Conservation (phyloP, 306 rosid species). For the Acmispon strigosus region DNA sequence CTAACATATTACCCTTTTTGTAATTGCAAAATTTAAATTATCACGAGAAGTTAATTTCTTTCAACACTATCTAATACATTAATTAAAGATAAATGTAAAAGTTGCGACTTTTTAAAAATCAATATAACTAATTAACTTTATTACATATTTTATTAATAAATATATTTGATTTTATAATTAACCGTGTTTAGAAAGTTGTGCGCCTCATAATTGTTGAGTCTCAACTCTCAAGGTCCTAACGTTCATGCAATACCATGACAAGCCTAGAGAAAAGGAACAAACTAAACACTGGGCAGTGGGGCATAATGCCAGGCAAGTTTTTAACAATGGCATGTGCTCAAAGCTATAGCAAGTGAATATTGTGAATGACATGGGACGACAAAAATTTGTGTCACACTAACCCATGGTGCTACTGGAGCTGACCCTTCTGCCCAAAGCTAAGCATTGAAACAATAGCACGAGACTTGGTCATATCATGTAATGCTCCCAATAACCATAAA, state of each 20-base stretch:
- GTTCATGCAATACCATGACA: no score
- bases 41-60: no score
- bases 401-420: background rate
- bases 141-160: no score
- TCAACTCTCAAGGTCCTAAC: background rate
- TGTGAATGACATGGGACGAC: no score
- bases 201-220: background rate
- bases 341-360: no score
- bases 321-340: constrained; percentile 1
- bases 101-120: no score
- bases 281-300: constrained; percentile 1
- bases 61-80: no score
- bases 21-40: no score
- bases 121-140: no score
- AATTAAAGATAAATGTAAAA: no score
- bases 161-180: no score
- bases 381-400: background rate
- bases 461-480: background rate
- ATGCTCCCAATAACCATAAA: background rate
- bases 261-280: background rate
- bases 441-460: background rate
- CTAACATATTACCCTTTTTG: no score
- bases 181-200: background rate
- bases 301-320: constrained; percentile 1
- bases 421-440: background rate